Evolutionary conservation across 768 basidiomycete genomes (phyloP).

Genomic region (Termitomyces sp.): DNA sequence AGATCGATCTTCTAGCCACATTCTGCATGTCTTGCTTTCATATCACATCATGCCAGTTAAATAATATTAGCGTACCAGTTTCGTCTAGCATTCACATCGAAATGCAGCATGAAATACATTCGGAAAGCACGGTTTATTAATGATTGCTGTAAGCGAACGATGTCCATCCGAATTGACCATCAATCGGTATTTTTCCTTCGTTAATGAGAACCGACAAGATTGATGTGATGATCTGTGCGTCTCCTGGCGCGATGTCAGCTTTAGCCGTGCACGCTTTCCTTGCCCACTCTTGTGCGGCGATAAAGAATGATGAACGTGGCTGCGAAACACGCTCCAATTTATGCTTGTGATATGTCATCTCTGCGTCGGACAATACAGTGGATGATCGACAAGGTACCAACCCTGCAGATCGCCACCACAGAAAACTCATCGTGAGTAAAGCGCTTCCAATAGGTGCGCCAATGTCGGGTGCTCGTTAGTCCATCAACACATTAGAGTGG

Average conservation of each 20-base stretch:
- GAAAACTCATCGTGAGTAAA: background rate
- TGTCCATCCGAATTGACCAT: no score
- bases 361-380: background rate
- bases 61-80: no score
- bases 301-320: background rate
- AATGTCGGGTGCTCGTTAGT: background rate
- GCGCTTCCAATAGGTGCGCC: conserved; percentile 1
- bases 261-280: no score
- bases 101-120: no score
- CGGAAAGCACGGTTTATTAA: no score
- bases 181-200: no score
- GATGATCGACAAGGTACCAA: background rate
- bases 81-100: no score
- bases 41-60: no score
- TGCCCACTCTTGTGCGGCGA: background rate
- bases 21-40: no score
- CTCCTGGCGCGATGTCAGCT: background rate
- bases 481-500: background rate
- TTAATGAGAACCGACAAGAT: no score
- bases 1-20: no score
- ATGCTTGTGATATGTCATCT: background rate
- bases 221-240: background rate
- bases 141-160: no score
- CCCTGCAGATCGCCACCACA: conserved; percentile 2
- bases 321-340: background rate